These are phyloP conservation scores for Raffaelea arxii DNA, from an alignment of 2,329 filamentous ascomycete genomes.

Conservation along the genomic window DNA sequence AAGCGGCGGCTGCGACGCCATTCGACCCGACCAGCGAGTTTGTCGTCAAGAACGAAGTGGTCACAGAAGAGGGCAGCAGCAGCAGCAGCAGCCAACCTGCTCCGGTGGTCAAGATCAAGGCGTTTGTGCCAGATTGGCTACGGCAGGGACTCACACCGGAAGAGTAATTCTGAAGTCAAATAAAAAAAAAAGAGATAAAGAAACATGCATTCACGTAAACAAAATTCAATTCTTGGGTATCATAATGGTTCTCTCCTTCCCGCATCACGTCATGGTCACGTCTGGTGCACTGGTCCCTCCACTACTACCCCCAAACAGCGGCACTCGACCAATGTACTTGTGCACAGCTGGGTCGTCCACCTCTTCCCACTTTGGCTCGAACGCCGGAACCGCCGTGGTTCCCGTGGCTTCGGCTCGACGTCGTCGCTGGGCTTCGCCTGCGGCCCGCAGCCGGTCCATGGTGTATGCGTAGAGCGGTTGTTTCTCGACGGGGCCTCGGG, in stretches of 20 bases:
- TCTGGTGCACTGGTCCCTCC: no score
- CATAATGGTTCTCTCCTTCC: no score
- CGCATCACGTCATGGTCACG: no score
- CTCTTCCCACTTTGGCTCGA: conserved; percentile 13
- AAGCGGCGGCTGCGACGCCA: conserved; percentile 52
- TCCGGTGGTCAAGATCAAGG: conserved; percentile 54
- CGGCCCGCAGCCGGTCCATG: conserved; percentile 10
- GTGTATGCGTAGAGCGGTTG: conserved; percentile 12
- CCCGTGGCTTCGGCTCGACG: conserved; percentile 9
- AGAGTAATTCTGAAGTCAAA: no score
- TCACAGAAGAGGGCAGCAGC: no score
- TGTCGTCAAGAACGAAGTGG: conserved; percentile 29
- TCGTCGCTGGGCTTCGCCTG: conserved; percentile 9
- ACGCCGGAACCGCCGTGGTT: conserved; percentile 8
- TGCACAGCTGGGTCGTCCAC: conserved; percentile 12
- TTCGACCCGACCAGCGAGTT: conserved; percentile 54
- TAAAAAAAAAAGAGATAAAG: no score
- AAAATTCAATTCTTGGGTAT: no score
- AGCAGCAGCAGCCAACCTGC: conserved; percentile 30
- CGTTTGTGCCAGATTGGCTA: conserved; percentile 77
- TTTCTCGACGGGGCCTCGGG: conserved; percentile 4
- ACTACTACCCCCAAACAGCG: no score
- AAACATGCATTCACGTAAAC: no score
- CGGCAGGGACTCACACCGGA: conserved; percentile 31
- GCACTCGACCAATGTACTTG: conserved; percentile 9